Conservation (phyloP, 2,329 filamentous ascomycete genomes). For the Nemania sp. region DNA sequence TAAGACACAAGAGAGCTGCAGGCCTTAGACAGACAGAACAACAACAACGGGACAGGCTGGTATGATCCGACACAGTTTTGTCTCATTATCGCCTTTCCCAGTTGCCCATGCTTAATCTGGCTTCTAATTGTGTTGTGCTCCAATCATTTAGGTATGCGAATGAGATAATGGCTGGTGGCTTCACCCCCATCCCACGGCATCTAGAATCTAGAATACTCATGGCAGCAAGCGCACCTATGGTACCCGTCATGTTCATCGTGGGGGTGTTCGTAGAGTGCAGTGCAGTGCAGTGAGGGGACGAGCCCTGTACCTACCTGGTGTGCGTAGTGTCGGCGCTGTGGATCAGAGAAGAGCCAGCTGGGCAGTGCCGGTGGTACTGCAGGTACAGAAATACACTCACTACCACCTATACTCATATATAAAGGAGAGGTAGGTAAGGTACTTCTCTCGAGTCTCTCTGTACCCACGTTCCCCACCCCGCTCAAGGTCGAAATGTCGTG, state of each 20-base stretch:
- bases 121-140: neutral
- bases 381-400: neutral
- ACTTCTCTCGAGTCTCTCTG: conserved; percentile 18
- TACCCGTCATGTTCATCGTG: neutral
- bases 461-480: conserved; percentile 11
- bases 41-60: conserved; percentile 5
- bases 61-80: conserved; percentile 17
- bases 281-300: neutral
- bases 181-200: neutral
- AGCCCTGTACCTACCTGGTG: too few relatives aligned
- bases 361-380: conserved; percentile 2
- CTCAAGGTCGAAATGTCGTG: conserved; percentile 29
- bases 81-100: conserved; percentile 24
- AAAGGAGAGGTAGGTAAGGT: too few relatives aligned
- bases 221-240: neutral
- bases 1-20: neutral
- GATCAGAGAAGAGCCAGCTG: neutral
- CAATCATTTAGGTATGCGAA: neutral
- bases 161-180: conserved; percentile 1
- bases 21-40: neutral
- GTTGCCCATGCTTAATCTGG: conserved; percentile 6
- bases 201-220: neutral
- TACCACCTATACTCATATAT: neutral
- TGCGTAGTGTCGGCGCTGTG: conserved; percentile 8
- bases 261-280: neutral